Conservation (phyloP, 257 asterid genomes). For the Oldenlandia corymbosa region DNA sequence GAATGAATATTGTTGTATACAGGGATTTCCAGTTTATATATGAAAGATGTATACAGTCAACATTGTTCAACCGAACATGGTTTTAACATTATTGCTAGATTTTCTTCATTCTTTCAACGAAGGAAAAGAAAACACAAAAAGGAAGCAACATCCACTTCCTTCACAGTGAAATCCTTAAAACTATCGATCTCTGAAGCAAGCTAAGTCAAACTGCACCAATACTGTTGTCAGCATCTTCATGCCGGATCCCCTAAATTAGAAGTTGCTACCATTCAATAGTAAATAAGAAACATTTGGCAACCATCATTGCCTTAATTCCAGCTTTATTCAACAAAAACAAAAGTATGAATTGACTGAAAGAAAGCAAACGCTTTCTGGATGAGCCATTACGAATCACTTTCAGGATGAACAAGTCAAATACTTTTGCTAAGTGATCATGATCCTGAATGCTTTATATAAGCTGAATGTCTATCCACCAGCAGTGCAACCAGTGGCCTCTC, state of each 20-base stretch:
- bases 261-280: too few relatives aligned
- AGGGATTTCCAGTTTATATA: neutral
- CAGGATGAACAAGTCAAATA: neutral
- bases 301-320: neutral
- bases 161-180: too few relatives aligned
- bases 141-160: too few relatives aligned
- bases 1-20: conserved; percentile 13
- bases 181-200: too few relatives aligned
- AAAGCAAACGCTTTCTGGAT: neutral
- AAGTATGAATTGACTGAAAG: neutral
- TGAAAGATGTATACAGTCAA: neutral
- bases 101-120: too few relatives aligned
- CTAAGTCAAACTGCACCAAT: too few relatives aligned
- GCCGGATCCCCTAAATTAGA: too few relatives aligned
- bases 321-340: neutral
- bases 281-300: neutral
- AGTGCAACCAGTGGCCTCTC: conserved; percentile 65
- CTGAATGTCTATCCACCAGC: conserved; percentile 61
- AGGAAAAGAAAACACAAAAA: too few relatives aligned
- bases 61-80: neutral
- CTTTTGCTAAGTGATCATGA: conserved; percentile 10
- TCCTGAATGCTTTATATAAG: conserved; percentile 29
- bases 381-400: too few relatives aligned
- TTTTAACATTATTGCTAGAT: neutral
- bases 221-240: too few relatives aligned